phyloP scores from a whole-genome alignment of 495 filamentous ascomycete species.

The Talaromyces trachyspermus region DNA sequence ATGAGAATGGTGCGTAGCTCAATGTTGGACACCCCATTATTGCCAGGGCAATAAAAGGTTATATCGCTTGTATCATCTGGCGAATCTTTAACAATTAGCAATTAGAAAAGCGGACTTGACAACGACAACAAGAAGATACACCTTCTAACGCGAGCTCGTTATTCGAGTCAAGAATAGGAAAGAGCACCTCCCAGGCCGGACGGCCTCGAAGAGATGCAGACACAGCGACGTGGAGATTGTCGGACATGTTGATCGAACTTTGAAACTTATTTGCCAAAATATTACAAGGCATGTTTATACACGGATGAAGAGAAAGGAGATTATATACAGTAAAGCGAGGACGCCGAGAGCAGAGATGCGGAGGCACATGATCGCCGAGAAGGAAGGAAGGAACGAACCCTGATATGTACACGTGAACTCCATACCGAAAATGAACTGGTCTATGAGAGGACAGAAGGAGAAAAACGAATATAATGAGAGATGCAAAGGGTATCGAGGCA shows the following conservation, averaged over 20 bases:
- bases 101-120: slow-evolving; percentile 23
- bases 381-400: no score
- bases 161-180: slow-evolving; percentile 33
- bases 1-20: slow-evolving; percentile 47
- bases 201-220: slow-evolving; percentile 49
- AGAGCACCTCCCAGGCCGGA: slow-evolving; percentile 40
- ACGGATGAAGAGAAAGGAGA: neutral
- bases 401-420: no score
- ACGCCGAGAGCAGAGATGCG: slow-evolving; percentile 7
- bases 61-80: slow-evolving; percentile 11
- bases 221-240: slow-evolving; percentile 28
- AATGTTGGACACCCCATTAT: neutral
- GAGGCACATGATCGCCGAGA: neutral
- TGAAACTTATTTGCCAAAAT: neutral
- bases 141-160: slow-evolving; percentile 40
- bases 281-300: neutral
- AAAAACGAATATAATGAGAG: neutral
- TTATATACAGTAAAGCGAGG: no score
- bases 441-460: neutral
- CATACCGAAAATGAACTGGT: no score
- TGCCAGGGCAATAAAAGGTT: slow-evolving; percentile 2
- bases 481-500: slow-evolving; percentile 6
- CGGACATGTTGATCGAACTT: neutral
- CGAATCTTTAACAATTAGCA: no score
- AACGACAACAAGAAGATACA: slow-evolving; percentile 13